Base-by-base conservation (phyloP, 495 filamentous ascomycete genomes). In the Lentithecium fluviatile region DNA sequence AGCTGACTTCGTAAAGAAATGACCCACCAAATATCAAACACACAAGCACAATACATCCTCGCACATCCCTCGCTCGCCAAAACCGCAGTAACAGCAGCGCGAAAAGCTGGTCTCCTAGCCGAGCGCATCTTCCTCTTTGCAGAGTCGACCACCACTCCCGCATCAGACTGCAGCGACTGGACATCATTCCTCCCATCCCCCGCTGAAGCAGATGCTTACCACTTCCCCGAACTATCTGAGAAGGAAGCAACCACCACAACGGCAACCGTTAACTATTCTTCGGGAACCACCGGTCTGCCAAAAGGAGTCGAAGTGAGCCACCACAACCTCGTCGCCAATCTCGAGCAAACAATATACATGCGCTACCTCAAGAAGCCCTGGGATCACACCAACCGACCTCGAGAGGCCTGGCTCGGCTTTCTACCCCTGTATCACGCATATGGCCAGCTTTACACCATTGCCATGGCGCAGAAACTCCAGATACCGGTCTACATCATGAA, bases 91-190 rank as follows among this genome's bases (percentile, higher is more conserved):
- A 74, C 73, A 56, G 79, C 80, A 6, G 79, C 80, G 0, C 49
- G 70, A 32, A 42, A 72, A 51, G 75, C 74, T 1, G 76, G 75
- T 0, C 37, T 83, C 20, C 58, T 67, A 2, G 68, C 65, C 11
- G 69, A 74, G 7, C 70, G 66, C 32, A 73, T 84, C 11, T 83
- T 78, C 62, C 74, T 79, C 21, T 83, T 83, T 66, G 77, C 78
- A 49, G 79, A 77, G 57, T 64, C 72, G 1, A 63, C 65, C 15
- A 69, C 63, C 45, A 17, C 42, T 17, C 52, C 61, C 0, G 10
- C 57, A n/a, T 53, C 69, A 60, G 66, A 79, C 62, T 25, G 82
- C 58, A 65, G 69, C 61, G 67, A 84, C 55, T 83, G 81, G 81
- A 72, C 78, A 15, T 68, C 72, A 7, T 69, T 83, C 56, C 52